phyloP scores from a whole-genome alignment of 2,329 filamentous ascomycete genomes.

The Neonectria neomacrospora region DNA sequence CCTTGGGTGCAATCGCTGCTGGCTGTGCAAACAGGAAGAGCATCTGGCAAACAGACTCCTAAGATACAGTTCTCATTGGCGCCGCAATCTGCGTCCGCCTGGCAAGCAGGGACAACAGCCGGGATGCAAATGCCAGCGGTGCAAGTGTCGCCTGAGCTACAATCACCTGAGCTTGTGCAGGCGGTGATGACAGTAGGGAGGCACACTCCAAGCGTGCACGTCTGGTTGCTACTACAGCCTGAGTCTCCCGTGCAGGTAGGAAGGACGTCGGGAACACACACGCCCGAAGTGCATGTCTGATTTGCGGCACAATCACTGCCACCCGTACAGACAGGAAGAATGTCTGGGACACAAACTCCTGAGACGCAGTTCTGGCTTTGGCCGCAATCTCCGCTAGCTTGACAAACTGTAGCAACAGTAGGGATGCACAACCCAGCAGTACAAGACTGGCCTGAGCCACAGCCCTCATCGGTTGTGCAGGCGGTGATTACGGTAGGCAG shows the following conservation, averaged over 20 bases:
- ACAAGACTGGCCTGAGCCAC: background rate
- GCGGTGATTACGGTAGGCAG: background rate
- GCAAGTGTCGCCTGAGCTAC: background rate
- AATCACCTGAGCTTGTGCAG: background rate
- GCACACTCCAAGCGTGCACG: background rate
- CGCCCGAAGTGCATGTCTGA: background rate
- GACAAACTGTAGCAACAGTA: background rate
- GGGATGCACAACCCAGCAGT: slow-evolving; percentile 7
- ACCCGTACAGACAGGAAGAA: background rate
- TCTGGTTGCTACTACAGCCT: background rate
- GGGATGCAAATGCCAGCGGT: background rate
- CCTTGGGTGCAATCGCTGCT: background rate
- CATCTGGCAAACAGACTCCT: slow-evolving; percentile 4
- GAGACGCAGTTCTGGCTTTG: slow-evolving; percentile 1
- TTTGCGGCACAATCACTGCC: background rate
- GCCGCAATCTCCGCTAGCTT: background rate
- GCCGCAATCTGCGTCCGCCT: background rate
- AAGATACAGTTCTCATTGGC: background rate
- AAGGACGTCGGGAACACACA: background rate
- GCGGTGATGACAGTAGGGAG: background rate
- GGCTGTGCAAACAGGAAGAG: background rate
- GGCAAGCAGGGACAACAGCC: background rate
- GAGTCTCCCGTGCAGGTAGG: background rate
- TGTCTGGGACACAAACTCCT: background rate
- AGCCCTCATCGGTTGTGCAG: too few relatives aligned